A percentile compares a stretch with the other conserved stretches of the same genome.
phyloP scores from a whole-genome alignment of 108 stramenopile species.

The Pseudonitzschia delicatissima region DNA sequence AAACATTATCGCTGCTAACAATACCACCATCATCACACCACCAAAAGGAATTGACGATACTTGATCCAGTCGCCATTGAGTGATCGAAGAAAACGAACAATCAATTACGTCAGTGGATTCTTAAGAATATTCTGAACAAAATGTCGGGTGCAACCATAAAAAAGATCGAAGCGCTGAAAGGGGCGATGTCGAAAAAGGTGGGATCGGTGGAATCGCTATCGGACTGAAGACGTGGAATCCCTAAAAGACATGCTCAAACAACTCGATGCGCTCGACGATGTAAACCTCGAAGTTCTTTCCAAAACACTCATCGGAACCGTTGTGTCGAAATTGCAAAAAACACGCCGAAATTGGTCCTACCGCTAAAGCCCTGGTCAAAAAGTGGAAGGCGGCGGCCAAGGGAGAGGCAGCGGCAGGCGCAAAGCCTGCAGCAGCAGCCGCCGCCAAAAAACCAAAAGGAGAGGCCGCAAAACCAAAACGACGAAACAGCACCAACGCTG shows the following conservation, averaged over 20 bases:
- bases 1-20: too few relatives aligned
- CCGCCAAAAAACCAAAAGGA: constrained; percentile 12
- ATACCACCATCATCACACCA: too few relatives aligned
- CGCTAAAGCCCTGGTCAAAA: constrained; percentile 75
- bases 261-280: constrained; percentile 55
- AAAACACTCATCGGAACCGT: constrained; percentile 79
- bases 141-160: constrained; percentile 24
- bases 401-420: background rate
- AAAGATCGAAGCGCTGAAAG: constrained; percentile 66
- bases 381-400: constrained; percentile 86
- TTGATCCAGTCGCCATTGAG: too few relatives aligned
- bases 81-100: too few relatives aligned
- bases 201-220: constrained; percentile 33
- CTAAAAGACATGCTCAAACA: constrained; percentile 71
- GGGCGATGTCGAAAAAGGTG: constrained; percentile 62
- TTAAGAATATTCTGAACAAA: too few relatives aligned
- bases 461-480: constrained; percentile 29
- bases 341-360: constrained; percentile 47
- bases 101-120: too few relatives aligned
- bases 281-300: constrained; percentile 67
- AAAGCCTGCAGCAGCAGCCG: constrained; percentile 16
- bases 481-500: constrained; percentile 15
- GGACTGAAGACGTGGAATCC: constrained; percentile 54
- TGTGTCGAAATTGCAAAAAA: constrained; percentile 75
- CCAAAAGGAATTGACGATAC: too few relatives aligned